Evolutionary conservation across 805 yeast species (phyloP), one percentile per base, ranked within the genome.

Genomic region (Hanseniaspora meyeri): DNA sequence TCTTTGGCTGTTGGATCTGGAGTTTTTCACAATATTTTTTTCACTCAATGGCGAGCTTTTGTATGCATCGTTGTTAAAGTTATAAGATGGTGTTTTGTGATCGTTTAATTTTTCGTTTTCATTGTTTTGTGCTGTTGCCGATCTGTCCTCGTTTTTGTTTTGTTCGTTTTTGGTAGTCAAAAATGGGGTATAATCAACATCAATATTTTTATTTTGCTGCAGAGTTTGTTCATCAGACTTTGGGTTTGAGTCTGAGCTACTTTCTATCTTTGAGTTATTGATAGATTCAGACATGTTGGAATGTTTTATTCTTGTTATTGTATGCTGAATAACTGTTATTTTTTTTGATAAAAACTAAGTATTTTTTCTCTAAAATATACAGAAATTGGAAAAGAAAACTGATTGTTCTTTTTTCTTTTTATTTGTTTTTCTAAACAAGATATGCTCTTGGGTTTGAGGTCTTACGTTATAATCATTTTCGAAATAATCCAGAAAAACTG

Each of bases 1-100:
- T 17, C 19, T 43, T 16, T 17, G 39, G 27, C 57, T 51, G 17
- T 50, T 51, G 9, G 57, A 40, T 49, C 37, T 51, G 32, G 39
- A 56, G 49, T 47, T 62, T 61, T 42, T 59, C 58, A 16, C 55
- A 38, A 11, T 17, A n/a, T 10, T 19, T 17, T 56, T 49, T 17
- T 46, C 48, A 27, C n/a, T 34, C n/a, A 40, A 20, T 32, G 43
- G 50, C 5, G 51, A 49, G 52, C 29, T 47, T 49, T 29, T 40
- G 55, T 31, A 58, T 51, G 29, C 31, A 29, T 40, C 32, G 53
- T 56, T 51, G 32, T 36, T 48, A 52, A 12, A 4, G 45, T 32
- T 11, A 45, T 40, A n/a, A 43, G 57, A 55, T 50, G 40, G 19
- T 40, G 51, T 14, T 17, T 56, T 43, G 37, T 58, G 53, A 27